A percentile compares a stretch with the other conserved stretches of the same genome.
Conservation (phyloP, 2,329 filamentous ascomycete species). For the Monosporascus sp. region DNA sequence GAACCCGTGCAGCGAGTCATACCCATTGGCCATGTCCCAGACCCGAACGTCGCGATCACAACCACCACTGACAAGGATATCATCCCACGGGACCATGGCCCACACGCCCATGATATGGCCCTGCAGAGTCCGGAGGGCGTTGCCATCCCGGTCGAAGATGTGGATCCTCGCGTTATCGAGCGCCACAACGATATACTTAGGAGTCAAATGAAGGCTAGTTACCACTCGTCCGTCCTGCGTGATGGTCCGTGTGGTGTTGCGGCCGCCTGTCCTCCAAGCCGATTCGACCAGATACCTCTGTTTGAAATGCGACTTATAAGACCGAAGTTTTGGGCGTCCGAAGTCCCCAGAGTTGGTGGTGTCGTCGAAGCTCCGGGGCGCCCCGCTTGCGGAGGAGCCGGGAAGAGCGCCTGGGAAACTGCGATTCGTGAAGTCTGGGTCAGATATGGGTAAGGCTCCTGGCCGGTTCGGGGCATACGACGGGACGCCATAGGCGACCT, state of each 20-base stretch:
- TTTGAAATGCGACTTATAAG: constrained; percentile 96
- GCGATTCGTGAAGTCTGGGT: constrained; percentile 30
- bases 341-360: constrained; percentile 30
- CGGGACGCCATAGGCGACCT: constrained; percentile 36
- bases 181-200: constrained; percentile 95
- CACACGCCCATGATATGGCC: constrained; percentile 99
- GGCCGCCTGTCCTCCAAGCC: constrained; percentile 91
- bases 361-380: constrained; percentile 54
- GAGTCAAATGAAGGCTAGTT: constrained; percentile 87
- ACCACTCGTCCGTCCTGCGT: constrained; percentile 96
- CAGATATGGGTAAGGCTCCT: constrained; percentile 26
- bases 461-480: constrained; percentile 26
- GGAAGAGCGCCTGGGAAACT: constrained; percentile 43
- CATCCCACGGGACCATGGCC: constrained; percentile 98
- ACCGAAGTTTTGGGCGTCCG: constrained; percentile 62
- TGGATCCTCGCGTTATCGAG: constrained; percentile 98
- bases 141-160: constrained; percentile 89
- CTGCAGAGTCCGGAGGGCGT: constrained; percentile 81
- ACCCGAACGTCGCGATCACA: constrained; percentile 96
- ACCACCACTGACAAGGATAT: constrained; percentile 89
- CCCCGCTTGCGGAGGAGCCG: constrained; percentile 25
- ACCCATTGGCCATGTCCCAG: constrained; percentile 94
- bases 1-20: constrained; percentile 29
- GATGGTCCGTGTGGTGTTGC: constrained; percentile 77
- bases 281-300: constrained; percentile 96